Conservation (phyloP, 768 basidiomycete species). For the Baorangia bicolor region DNA sequence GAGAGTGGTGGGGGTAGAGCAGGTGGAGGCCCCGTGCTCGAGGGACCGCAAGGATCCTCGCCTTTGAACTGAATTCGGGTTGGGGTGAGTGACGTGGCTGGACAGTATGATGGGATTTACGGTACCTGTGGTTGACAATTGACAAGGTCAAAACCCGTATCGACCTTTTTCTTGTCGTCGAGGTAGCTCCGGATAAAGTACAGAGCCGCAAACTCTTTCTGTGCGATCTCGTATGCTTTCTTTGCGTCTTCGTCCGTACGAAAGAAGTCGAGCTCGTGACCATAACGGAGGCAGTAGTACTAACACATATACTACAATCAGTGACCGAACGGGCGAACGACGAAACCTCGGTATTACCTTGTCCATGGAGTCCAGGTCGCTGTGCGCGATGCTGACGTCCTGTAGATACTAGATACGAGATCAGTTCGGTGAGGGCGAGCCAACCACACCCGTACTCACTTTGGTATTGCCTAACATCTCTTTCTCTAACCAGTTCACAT, state of each 20-base stretch:
- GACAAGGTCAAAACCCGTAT: slow-evolving; percentile 1
- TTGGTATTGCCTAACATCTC: neutral
- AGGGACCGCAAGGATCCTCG: neutral
- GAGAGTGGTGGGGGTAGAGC: neutral
- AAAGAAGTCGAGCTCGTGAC: neutral
- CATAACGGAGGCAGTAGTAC: neutral
- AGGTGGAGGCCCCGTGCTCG: neutral
- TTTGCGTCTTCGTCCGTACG: neutral
- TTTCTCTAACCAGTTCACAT: neutral
- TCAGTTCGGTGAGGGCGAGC: neutral
- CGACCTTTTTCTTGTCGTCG: neutral
- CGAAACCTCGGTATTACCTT: neutral
- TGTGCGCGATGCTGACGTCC: neutral
- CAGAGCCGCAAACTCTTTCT: neutral
- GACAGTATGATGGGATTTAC: neutral
- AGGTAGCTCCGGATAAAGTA: neutral
- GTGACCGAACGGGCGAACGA: too few relatives aligned
- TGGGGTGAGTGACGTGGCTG: neutral
- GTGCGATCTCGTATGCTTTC: neutral
- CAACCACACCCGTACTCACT: neutral
- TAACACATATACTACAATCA: neutral
- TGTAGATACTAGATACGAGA: neutral
- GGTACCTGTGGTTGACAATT: neutral
- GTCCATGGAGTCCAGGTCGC: neutral
- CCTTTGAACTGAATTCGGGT: slow-evolving; percentile 1